phyloP scores from a whole-genome alignment of 352 stramenopile genomes.

The Thalassiosira tumida region DNA sequence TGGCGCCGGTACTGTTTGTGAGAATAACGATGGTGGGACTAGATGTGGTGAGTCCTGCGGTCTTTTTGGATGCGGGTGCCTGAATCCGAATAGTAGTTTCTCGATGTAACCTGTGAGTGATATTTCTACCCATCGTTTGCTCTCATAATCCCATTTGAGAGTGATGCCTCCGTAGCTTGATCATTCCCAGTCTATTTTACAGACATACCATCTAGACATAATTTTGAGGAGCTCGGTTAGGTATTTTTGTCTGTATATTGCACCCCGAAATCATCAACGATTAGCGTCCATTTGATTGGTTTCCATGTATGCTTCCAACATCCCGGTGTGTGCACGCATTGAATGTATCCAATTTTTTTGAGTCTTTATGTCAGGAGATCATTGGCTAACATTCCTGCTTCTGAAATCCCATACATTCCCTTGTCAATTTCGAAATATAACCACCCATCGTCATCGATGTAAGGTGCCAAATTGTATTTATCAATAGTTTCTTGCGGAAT shows the following conservation, averaged over 20 bases:
- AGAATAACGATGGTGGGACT: too few relatives aligned
- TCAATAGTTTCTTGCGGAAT: constrained; percentile 65
- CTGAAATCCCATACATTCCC: neutral
- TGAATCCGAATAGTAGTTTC: too few relatives aligned
- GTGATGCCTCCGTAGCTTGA: too few relatives aligned
- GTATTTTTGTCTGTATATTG: neutral
- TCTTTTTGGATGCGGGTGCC: too few relatives aligned
- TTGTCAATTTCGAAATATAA: constrained; percentile 13
- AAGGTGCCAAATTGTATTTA: constrained; percentile 53
- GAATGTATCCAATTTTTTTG: neutral
- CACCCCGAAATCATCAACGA: neutral
- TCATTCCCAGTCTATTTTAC: too few relatives aligned
- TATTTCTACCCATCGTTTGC: too few relatives aligned
- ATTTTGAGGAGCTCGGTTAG: too few relatives aligned
- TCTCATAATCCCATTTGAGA: too few relatives aligned
- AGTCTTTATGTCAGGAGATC: neutral
- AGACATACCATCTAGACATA: too few relatives aligned
- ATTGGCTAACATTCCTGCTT: constrained; percentile 1
- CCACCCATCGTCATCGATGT: constrained; percentile 58
- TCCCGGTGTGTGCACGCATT: neutral
- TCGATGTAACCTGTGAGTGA: too few relatives aligned
- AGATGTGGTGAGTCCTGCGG: too few relatives aligned
- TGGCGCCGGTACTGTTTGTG: too few relatives aligned
- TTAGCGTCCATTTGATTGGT: neutral
- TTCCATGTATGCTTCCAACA: neutral